Evolutionary conservation across 768 basidiomycete species (phyloP).

Genomic region (Suillus hirtellus): DNA sequence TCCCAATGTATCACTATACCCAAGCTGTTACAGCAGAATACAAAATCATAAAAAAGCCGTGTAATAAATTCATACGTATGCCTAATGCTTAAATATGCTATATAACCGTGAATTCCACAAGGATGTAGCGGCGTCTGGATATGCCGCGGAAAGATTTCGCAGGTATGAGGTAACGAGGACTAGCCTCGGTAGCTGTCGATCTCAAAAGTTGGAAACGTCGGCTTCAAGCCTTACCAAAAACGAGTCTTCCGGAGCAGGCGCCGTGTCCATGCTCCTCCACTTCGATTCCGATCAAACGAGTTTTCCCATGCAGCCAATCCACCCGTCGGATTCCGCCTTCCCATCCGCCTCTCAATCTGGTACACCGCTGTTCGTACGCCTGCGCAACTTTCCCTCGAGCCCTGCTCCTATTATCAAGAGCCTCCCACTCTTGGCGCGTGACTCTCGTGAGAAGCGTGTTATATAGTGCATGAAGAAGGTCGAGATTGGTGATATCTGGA

Average conservation of each 20-base stretch:
- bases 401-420: slow-evolving; percentile 53
- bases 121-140: background rate
- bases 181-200: background rate
- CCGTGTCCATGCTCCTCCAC: slow-evolving; percentile 45
- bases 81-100: background rate
- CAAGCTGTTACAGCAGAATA: slow-evolving; percentile 1
- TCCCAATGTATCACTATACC: background rate
- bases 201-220: background rate
- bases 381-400: slow-evolving; percentile 58
- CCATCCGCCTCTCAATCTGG: slow-evolving; percentile 65
- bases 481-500: slow-evolving; percentile 55
- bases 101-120: background rate
- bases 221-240: slow-evolving; percentile 45
- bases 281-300: slow-evolving; percentile 60
- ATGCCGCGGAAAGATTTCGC: background rate
- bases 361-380: slow-evolving; percentile 65
- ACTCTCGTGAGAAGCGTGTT: slow-evolving; percentile 54
- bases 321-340: slow-evolving; percentile 66
- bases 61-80: slow-evolving; percentile 4
- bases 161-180: background rate
- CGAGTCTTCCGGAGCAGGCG: slow-evolving; percentile 46
- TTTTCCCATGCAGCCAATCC: slow-evolving; percentile 67
- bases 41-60: slow-evolving; percentile 6
- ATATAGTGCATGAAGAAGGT: slow-evolving; percentile 62
- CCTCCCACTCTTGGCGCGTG: slow-evolving; percentile 65